Percentiles rank a stretch among this genome's conserved stretches.
phyloP scores from a whole-genome alignment of 345 rosid species.

The Litchi chinensis region DNA sequence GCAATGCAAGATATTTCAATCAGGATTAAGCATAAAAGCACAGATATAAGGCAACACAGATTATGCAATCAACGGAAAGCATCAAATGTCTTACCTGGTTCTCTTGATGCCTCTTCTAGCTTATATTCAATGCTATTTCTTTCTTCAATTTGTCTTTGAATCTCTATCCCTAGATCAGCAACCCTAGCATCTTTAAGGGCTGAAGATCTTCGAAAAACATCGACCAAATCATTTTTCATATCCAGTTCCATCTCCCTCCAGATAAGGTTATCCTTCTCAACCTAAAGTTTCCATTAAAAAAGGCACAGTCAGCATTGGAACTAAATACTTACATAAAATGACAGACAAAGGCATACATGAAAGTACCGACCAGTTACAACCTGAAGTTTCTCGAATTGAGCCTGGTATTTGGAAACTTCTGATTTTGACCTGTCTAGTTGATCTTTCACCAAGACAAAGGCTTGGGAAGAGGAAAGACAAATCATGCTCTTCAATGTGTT shows the following conservation, averaged over 20 bases:
- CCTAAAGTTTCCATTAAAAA: slow-evolving; percentile 46
- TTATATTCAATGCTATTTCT: slow-evolving; percentile 55
- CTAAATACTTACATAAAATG: slow-evolving; percentile 26
- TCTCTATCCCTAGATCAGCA: slow-evolving; percentile 60
- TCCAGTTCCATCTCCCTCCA: slow-evolving; percentile 89
- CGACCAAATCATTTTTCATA: slow-evolving; percentile 70
- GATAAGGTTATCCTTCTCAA: slow-evolving; percentile 76
- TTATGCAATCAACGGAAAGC: slow-evolving; percentile 23
- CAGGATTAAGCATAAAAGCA: slow-evolving; percentile 23
- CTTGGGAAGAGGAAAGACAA: slow-evolving; percentile 68
- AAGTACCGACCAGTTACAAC: slow-evolving; percentile 76
- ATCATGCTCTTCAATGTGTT: slow-evolving; percentile 66
- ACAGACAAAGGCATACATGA: slow-evolving; percentile 37
- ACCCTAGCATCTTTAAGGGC: slow-evolving; percentile 68
- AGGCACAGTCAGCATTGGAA: slow-evolving; percentile 36
- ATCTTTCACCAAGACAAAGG: slow-evolving; percentile 57
- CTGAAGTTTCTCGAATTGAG: slow-evolving; percentile 89
- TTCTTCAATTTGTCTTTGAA: slow-evolving; percentile 67
- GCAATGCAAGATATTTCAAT: slow-evolving; percentile 30
- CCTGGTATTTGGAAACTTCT: slow-evolving; percentile 65
- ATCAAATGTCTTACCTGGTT: slow-evolving; percentile 58
- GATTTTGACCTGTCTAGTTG: slow-evolving; percentile 78
- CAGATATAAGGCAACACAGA: slow-evolving; percentile 12
- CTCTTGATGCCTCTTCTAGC: slow-evolving; percentile 71
- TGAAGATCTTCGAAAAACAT: slow-evolving; percentile 70